Conservation (phyloP, 352 stramenopile species). For the Phytophthora macrochlamydospora region DNA sequence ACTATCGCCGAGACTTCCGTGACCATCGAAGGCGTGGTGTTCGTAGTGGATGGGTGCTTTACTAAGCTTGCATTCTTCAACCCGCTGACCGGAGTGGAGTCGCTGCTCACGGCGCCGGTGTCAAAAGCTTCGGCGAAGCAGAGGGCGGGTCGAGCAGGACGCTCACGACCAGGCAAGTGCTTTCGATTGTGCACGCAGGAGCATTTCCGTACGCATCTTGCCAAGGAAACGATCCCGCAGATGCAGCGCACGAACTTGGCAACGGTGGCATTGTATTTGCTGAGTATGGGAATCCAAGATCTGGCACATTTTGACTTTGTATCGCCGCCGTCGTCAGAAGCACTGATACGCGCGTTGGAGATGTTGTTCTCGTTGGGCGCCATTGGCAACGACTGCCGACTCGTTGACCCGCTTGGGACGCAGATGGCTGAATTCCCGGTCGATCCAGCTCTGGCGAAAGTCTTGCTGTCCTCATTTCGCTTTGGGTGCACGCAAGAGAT, state of each 20-base stretch:
- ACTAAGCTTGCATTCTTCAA: slow-evolving; percentile 88
- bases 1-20: slow-evolving; percentile 97
- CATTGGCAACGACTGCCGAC: slow-evolving; percentile 56
- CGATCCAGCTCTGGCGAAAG: slow-evolving; percentile 87
- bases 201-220: slow-evolving; percentile 47
- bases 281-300: slow-evolving; percentile 89
- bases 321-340: slow-evolving; percentile 72
- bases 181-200: slow-evolving; percentile 76
- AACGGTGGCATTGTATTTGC: slow-evolving; percentile 67
- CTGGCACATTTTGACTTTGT: slow-evolving; percentile 87
- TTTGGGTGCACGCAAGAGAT: slow-evolving; percentile 92
- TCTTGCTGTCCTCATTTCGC: slow-evolving; percentile 66
- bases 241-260: slow-evolving; percentile 86
- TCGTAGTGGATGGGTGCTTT: slow-evolving; percentile 81
- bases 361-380: slow-evolving; percentile 73
- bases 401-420: slow-evolving; percentile 86
- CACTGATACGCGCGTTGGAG: slow-evolving; percentile 73
- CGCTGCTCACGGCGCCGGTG: slow-evolving; percentile 93
- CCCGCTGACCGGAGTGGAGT: slow-evolving; percentile 79
- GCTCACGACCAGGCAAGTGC: slow-evolving; percentile 81
- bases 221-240: slow-evolving; percentile 77
- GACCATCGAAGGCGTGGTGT: slow-evolving; percentile 96
- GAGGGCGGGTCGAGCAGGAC: slow-evolving; percentile 93
- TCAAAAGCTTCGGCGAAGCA: slow-evolving; percentile 97
- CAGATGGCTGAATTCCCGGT: slow-evolving; percentile 98